phyloP scores from a whole-genome alignment of 2,329 filamentous ascomycete genomes.

The Fusarium cicatricum region DNA sequence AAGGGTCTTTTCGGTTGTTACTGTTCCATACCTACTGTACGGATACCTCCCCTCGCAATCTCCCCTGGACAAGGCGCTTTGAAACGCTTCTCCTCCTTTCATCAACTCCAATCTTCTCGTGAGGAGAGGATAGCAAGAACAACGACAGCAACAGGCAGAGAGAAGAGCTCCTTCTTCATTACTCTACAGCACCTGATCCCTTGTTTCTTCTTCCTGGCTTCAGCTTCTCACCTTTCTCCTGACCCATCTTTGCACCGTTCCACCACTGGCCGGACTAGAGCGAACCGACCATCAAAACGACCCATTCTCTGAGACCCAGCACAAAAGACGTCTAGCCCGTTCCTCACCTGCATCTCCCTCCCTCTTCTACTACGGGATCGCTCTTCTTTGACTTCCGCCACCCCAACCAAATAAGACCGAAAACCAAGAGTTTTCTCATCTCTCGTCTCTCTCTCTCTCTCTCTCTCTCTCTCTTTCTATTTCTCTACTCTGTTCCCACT shows the following conservation, averaged over 20 bases:
- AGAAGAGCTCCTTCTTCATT: neutral
- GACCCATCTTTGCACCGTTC: conserved; percentile 3
- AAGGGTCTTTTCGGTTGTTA: neutral
- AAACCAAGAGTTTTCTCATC: neutral
- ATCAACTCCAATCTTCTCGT: conserved; percentile 24
- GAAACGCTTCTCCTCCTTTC: conserved; percentile 1
- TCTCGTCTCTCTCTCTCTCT: neutral
- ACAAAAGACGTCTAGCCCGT: conserved; percentile 4
- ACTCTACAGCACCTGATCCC: neutral
- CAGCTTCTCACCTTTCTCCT: conserved; percentile 1
- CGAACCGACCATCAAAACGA: conserved; percentile 30
- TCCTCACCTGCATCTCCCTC: conserved; percentile 9
- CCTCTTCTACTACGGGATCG: neutral
- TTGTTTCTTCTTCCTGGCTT: conserved; percentile 20
- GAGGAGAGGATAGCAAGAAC: neutral
- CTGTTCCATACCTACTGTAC: too few species aligned
- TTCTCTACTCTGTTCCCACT: neutral
- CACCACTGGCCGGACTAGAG: conserved; percentile 21
- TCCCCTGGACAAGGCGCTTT: conserved; percentile 14
- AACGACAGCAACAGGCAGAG: neutral
- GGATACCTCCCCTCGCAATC: conserved; percentile 1
- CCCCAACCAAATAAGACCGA: neutral
- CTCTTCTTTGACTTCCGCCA: conserved; percentile 1
- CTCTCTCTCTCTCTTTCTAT: neutral
- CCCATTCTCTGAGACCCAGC: conserved; percentile 24